Evolutionary conservation across 108 stramenopile species (phyloP), one percentile per base, ranked within the genome.

Genomic region (Nitzschia palea): DNA sequence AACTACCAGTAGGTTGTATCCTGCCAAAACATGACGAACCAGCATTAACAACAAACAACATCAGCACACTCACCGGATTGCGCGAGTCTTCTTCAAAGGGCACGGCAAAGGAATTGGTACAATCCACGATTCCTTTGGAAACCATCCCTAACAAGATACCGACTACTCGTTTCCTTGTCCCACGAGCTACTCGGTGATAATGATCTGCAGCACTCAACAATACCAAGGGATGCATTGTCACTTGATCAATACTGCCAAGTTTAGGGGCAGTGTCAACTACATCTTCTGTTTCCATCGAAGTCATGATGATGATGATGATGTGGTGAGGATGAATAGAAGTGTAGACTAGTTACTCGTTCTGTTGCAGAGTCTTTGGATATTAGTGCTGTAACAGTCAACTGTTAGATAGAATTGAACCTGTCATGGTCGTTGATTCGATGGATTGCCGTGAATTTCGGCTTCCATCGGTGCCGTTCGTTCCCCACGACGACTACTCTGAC

Each of bases 11-110:
- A n/a, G 43, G n/a, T 44, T 15, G 43, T 15, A 1, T 44, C 0
- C 43, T n/a, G 0, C n/a, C n/a, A 0, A 44, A 44, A 43, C 15
- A 44, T n/a, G n/a, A n/a, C n/a, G n/a, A n/a, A n/a, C n/a, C n/a
- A n/a, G 15, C 43, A 44, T 44, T n/a, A 15, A 44, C 43, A 17
- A n/a, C n/a, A 44, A 44, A 15, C n/a, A 44, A 44, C n/a, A 44
- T 10, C 25, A 17, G 25, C 22, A 29, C n/a, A 81, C 82, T 69
- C 59, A 87, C 80, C 27, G 89, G 77, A 71, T 97, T 96, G 55
- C 85, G 86, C 35, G 82, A 76, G 68, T 99, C 97, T 84, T 99
- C 98, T 70, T 98, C 98, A 62, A 99, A 99, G 12, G 98, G 98
- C n/a, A 99, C 97, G n/a, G 97, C 95, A 75, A 97, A 97, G 68